Evolutionary conservation across 2,329 filamentous ascomycete species (phyloP).

Genomic region (Trichoderma semiorbis): DNA sequence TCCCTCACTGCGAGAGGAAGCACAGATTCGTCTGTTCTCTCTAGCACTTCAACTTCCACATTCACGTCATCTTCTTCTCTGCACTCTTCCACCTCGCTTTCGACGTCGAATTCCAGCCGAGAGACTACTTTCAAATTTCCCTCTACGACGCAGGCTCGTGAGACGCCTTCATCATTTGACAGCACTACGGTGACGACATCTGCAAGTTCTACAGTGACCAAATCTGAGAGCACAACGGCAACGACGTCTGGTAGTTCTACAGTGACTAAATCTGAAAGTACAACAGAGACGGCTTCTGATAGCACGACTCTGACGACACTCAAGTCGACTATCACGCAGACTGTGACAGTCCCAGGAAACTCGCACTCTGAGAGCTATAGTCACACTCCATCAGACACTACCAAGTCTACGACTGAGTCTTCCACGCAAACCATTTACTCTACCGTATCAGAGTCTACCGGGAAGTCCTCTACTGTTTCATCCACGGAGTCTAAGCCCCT

Average conservation of each 20-base stretch:
- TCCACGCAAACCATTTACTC: not conserved
- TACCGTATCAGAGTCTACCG: not conserved
- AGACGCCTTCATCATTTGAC: not conserved
- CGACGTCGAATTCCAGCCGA: not conserved
- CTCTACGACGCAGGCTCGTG: not conserved
- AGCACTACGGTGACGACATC: not conserved
- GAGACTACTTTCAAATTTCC: not conserved
- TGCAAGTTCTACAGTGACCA: not conserved
- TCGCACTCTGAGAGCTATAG: not conserved
- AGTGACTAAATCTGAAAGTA: not conserved
- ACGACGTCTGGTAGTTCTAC: not conserved
- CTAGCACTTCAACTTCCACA: not conserved
- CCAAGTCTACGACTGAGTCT: not conserved
- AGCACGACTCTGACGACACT: not conserved
- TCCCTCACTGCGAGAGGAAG: not conserved
- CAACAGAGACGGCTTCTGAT: not conserved
- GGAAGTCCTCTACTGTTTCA: not conserved
- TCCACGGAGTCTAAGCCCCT: not conserved
- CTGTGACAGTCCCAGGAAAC: slow-evolving; percentile 10
- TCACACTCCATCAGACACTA: not conserved
- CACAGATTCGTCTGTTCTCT: not conserved
- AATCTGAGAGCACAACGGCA: not conserved
- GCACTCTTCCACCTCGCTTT: not conserved
- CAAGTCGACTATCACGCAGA: slow-evolving; percentile 11
- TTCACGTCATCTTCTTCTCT: not conserved